Base-by-base conservation (phyloP, 768 basidiomycete species). In the Pleurotus salmoneostramineus region DNA sequence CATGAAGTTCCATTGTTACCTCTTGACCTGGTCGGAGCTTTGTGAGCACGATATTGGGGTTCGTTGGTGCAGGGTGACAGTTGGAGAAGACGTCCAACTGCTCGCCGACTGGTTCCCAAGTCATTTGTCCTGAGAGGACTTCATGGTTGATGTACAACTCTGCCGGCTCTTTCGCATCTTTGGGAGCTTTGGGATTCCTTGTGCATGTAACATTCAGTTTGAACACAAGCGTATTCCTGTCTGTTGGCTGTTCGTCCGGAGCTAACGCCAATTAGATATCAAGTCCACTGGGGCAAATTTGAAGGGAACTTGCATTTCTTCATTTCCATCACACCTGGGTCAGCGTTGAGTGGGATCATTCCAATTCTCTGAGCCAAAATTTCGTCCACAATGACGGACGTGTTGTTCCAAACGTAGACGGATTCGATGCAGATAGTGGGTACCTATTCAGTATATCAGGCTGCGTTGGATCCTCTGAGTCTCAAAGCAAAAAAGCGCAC, bases 381-480 rank as follows among this genome's bases (percentile, higher is more conserved):
- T 71, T 99, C 97, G 70, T 98, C 96, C 42, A 86, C 91, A 55
- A 99, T 84, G 63, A 98, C 90, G 3, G 87, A 87, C 0, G 93
- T 98, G 74, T 99, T 99, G 73, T 96, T 88, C 85, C 88, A 98
- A 1, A 95, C 78, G 69, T 93, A 98, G 4, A 92, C 92, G 61
- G 88, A 78, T 67, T 98, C 97, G 54, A 98, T 88, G 43, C 89
- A 90, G 27, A 98, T 77, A 1, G 93, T 90, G 0, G 96, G 97
- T 0, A 98, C 91, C 94, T 95, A 55, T 17, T 64, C 27, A 35
- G 5, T 14, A 45, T 1, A 56, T 60, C 56, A 58, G 37, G 32
- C 2, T 27, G 21, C 21, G 21, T 27, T 27, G 21, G 21, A 42
- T 1, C 51, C 58, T 8, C 40, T 56, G 40, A 31, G 37, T 43